These are phyloP conservation scores for Pseudogymnoascus sp. DNA, from an alignment of 2,329 filamentous ascomycete species.

Conservation along the genomic window DNA sequence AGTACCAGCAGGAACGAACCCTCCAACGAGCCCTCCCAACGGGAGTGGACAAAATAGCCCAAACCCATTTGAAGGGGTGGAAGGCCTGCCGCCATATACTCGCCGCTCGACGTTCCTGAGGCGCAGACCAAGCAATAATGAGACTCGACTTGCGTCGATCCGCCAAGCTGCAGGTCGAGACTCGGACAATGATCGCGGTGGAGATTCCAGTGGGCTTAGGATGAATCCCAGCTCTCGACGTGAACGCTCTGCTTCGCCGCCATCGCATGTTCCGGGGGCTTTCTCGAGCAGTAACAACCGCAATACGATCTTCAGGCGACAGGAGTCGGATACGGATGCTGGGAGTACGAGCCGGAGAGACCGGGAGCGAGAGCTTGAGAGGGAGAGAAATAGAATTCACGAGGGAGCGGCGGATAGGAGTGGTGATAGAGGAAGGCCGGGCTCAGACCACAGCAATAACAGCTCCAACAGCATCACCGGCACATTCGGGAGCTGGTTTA, in stretches of 20 bases:
- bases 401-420: background rate
- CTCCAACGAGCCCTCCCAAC: constrained; percentile 10
- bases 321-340: constrained; percentile 1
- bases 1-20: background rate
- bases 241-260: background rate
- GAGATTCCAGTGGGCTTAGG: background rate
- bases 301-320: background rate
- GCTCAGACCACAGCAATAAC: constrained; percentile 3
- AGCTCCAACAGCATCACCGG: background rate
- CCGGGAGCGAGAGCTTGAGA: background rate
- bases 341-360: background rate
- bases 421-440: background rate
- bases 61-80: background rate
- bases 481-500: background rate
- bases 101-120: background rate
- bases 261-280: background rate
- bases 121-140: constrained; percentile 1
- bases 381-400: background rate
- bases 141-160: background rate
- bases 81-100: background rate
- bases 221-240: background rate
- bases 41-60: background rate
- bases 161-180: background rate
- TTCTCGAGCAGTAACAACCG: background rate
- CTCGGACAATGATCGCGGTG: background rate